These are phyloP conservation scores for Buxus sempervirens DNA, from an alignment of 164 flowering plant species.

Conservation along the genomic window DNA sequence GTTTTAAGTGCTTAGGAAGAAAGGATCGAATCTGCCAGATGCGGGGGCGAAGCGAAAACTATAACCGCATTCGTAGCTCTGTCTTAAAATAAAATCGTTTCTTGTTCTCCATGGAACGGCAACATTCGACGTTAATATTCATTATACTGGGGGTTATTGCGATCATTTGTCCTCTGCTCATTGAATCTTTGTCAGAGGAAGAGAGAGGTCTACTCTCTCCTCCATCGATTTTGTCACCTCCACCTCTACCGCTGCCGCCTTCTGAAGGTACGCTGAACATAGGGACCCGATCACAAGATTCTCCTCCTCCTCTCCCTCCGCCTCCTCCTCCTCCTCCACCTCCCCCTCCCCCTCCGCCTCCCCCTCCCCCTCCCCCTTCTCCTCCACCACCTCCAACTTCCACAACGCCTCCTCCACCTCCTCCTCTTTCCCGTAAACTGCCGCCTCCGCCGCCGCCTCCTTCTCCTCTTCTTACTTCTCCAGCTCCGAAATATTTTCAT, in stretches of 20 bases:
- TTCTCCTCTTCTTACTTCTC: constrained; percentile 22
- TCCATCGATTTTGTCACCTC: constrained; percentile 5
- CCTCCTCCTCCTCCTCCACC: constrained; percentile 16
- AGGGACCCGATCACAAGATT: no score
- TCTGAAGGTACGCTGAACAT: no score
- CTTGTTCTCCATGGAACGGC: constrained; percentile 29
- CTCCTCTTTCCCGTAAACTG: constrained; percentile 13
- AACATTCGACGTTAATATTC: constrained; percentile 20
- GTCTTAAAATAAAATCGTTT: neutral
- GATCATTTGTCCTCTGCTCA: constrained; percentile 17
- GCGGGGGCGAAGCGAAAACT: neutral
- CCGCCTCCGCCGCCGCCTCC: constrained; percentile 16
- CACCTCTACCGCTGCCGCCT: constrained; percentile 16
- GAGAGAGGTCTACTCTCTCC: neutral
- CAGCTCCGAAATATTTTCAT: constrained; percentile 6
- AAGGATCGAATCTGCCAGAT: constrained; percentile 3
- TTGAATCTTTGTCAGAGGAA: constrained; percentile 16
- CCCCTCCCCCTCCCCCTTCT: no score
- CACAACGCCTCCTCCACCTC: constrained; percentile 17
- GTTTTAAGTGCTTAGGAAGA: neutral
- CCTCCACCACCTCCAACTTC: constrained; percentile 17
- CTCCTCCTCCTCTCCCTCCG: no score
- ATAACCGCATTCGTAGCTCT: neutral
- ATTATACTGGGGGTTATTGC: constrained; percentile 23
- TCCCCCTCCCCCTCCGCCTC: no score